Evolutionary conservation across 2,329 filamentous ascomycete species (phyloP).

Genomic region (Pezicula neosporulosa): DNA sequence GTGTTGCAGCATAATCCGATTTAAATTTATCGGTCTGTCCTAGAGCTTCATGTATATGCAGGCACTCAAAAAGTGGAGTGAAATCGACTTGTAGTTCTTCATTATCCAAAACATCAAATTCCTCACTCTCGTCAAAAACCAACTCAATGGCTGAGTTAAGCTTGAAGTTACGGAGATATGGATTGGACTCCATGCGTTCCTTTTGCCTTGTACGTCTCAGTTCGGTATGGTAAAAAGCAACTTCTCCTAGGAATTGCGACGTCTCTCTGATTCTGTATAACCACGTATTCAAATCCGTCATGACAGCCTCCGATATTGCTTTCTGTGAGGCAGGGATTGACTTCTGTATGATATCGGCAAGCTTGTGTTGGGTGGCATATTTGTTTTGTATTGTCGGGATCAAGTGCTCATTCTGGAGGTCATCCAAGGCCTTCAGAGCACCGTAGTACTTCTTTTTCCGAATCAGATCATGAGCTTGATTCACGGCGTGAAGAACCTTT

Average conservation of each 20-base stretch:
- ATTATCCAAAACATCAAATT: constrained; percentile 93
- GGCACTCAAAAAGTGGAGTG: constrained; percentile 85
- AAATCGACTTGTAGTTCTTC: constrained; percentile 95
- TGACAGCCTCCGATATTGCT: constrained; percentile 92
- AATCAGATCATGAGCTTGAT: constrained; percentile 89
- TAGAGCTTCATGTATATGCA: constrained; percentile 94
- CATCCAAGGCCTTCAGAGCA: constrained; percentile 88
- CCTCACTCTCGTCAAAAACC: constrained; percentile 90
- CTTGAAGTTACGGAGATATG: constrained; percentile 78
- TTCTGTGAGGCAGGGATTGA: constrained; percentile 92
- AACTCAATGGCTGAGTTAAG: constrained; percentile 95
- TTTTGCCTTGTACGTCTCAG: constrained; percentile 79
- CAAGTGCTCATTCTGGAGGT: constrained; percentile 93
- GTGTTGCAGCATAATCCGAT: constrained; percentile 85
- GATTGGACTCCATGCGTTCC: constrained; percentile 72
- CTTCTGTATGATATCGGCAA: constrained; percentile 93
- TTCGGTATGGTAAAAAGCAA: constrained; percentile 95
- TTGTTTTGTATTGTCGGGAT: constrained; percentile 68
- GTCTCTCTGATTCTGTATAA: constrained; percentile 92
- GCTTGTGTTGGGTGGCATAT: constrained; percentile 89
- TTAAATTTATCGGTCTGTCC: constrained; percentile 90
- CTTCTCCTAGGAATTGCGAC: constrained; percentile 91
- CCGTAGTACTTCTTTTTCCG: constrained; percentile 94
- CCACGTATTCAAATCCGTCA: constrained; percentile 97
- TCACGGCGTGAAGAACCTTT: constrained; percentile 87